These are phyloP conservation scores for Botrytis elliptica DNA, from an alignment of 2,329 filamentous ascomycete species.

Conservation along the genomic window DNA sequence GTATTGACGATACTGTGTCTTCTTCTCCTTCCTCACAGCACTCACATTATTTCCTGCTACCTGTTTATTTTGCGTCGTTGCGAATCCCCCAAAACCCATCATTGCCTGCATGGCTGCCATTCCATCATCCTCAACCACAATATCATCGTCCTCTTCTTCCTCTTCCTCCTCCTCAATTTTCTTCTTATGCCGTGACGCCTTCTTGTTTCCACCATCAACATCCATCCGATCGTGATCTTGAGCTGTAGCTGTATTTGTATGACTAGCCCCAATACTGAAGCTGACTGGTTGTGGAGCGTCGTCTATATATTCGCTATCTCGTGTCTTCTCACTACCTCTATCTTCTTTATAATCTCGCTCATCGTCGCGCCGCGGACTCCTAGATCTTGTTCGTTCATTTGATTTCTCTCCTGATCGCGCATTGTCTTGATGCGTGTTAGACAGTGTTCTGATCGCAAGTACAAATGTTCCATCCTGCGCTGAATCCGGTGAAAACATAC, in stretches of 20 bases:
- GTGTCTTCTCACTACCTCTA: conserved; percentile 24
- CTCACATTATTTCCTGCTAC: conserved; percentile 84
- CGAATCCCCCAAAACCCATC: conserved; percentile 89
- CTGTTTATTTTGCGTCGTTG: conserved; percentile 83
- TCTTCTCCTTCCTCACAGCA: conserved; percentile 86
- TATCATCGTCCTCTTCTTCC: conserved; percentile 50
- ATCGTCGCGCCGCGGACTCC: conserved; percentile 22
- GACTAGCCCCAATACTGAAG: conserved; percentile 34
- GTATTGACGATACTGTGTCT: conserved; percentile 93
- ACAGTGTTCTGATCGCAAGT: conserved; percentile 16
- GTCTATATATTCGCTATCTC: neutral
- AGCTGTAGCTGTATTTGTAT: conserved; percentile 23
- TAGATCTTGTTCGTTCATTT: conserved; percentile 27
- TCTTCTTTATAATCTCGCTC: conserved; percentile 24
- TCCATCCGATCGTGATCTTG: conserved; percentile 39
- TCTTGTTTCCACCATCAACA: conserved; percentile 35
- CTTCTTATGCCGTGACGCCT: conserved; percentile 34
- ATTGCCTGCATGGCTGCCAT: conserved; percentile 74
- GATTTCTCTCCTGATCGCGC: conserved; percentile 28
- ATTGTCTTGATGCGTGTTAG: conserved; percentile 30
- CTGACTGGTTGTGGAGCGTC: conserved; percentile 36
- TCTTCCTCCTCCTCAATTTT: conserved; percentile 25
- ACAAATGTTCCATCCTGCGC: neutral
- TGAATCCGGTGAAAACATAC: conserved; percentile 9
- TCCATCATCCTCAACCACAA: conserved; percentile 61